phyloP scores from a whole-genome alignment of 2,329 filamentous ascomycete genomes.

The Elsinoe arachidis region DNA sequence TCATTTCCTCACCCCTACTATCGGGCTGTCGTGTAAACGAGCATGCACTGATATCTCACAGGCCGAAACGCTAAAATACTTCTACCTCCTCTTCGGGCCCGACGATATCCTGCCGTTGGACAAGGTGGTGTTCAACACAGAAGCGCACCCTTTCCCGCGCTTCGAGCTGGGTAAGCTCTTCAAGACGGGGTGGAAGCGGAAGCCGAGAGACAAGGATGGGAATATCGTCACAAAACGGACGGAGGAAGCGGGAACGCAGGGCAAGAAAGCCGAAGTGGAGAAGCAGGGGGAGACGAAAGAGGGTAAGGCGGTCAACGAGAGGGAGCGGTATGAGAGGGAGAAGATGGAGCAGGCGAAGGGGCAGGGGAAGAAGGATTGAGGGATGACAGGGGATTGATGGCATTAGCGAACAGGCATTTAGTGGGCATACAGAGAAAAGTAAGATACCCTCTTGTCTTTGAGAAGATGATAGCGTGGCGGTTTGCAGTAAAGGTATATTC shows the following conservation, averaged over 20 bases:
- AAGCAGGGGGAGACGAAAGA: neutral
- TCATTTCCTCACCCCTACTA: no score
- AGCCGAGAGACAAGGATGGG: constrained; percentile 42
- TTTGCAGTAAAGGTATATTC: neutral
- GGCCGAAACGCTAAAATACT: constrained; percentile 96
- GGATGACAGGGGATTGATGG: neutral
- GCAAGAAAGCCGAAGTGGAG: neutral
- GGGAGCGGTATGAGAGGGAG: constrained; percentile 1
- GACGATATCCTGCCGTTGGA: constrained; percentile 75
- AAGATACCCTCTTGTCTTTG: neutral
- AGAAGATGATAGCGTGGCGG: neutral
- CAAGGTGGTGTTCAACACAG: constrained; percentile 87
- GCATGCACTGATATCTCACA: constrained; percentile 27
- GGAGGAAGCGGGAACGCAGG: neutral
- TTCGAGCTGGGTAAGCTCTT: constrained; percentile 75
- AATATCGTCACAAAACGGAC: constrained; percentile 17
- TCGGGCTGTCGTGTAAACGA: no score
- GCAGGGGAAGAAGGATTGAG: neutral
- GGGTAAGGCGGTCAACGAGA: neutral
- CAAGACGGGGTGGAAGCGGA: constrained; percentile 71
- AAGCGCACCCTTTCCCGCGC: constrained; percentile 80
- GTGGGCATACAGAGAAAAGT: neutral
- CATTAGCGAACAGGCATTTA: neutral
- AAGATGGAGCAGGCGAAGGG: constrained; percentile 7
- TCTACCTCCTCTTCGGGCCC: constrained; percentile 88